These are phyloP conservation scores for Actinomortierella wolfii DNA, from an alignment of 371 early-diverging fungal species.

Conservation along the genomic window DNA sequence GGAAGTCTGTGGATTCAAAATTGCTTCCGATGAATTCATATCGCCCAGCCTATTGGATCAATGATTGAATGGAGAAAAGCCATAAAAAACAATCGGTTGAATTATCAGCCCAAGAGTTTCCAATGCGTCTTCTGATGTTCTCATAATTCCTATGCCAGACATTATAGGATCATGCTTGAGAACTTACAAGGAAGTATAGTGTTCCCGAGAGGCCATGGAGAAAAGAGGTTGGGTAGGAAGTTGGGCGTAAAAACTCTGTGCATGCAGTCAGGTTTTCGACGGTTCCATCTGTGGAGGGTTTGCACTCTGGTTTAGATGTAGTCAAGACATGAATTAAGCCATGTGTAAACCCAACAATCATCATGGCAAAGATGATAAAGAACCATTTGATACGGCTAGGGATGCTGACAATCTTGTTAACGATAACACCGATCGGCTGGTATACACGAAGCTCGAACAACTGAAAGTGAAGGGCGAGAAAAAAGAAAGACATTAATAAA, in stretches of 20 bases:
- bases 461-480: slow-evolving; percentile 5
- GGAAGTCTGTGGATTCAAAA: not conserved
- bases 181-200: slow-evolving; percentile 36
- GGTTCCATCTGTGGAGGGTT: too few species aligned
- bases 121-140: too few species aligned
- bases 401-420: slow-evolving; percentile 38
- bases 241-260: slow-evolving; percentile 2
- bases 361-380: slow-evolving; percentile 34
- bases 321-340: slow-evolving; percentile 29
- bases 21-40: slow-evolving; percentile 16
- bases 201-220: slow-evolving; percentile 22
- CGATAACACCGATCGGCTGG: slow-evolving; percentile 33
- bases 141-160: too few species aligned
- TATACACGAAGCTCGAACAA: slow-evolving; percentile 34
- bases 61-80: not conserved
- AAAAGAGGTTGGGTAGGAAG: not conserved
- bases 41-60: slow-evolving; percentile 27
- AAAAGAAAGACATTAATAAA: too few species aligned
- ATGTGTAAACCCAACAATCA: slow-evolving; percentile 37
- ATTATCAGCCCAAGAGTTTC: not conserved
- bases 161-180: not conserved
- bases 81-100: too few species aligned
- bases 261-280: too few species aligned
- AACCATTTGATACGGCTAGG: slow-evolving; percentile 36
- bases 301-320: not conserved